Evolutionary conservation across 768 basidiomycete species (phyloP).

Genomic region (Mycena belliarum): DNA sequence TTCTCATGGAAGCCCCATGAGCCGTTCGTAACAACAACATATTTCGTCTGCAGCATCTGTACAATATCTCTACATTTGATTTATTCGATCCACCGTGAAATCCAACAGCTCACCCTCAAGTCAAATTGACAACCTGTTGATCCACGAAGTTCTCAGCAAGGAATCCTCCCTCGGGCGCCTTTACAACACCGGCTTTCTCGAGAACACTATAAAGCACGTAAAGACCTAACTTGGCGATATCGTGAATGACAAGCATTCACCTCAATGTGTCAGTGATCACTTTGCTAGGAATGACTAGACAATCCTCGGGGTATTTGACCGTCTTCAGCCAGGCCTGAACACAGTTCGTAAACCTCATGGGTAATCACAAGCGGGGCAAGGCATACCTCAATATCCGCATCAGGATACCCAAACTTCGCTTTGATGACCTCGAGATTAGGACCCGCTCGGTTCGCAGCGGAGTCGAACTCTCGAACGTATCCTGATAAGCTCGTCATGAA

Average conservation of each 20-base stretch:
- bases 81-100: not conserved
- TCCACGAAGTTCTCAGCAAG: slow-evolving; percentile 59
- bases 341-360: not conserved
- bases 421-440: slow-evolving; percentile 76
- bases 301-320: slow-evolving; percentile 72
- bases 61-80: slow-evolving; percentile 7
- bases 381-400: slow-evolving; percentile 74
- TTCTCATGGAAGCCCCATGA: too few species aligned
- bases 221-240: not conserved
- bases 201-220: slow-evolving; percentile 51
- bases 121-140: slow-evolving; percentile 50
- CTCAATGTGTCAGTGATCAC: slow-evolving; percentile 71
- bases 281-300: slow-evolving; percentile 59
- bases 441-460: slow-evolving; percentile 52
- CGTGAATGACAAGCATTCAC: slow-evolving; percentile 39
- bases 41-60: slow-evolving; percentile 11
- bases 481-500: slow-evolving; percentile 68
- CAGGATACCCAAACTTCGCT: slow-evolving; percentile 76
- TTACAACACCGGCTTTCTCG: slow-evolving; percentile 75
- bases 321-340: slow-evolving; percentile 80
- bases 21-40: too few species aligned
- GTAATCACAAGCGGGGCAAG: not conserved
- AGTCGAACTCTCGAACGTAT: slow-evolving; percentile 69
- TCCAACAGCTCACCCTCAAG: slow-evolving; percentile 27
- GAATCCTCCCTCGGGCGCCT: slow-evolving; percentile 55